Evolutionary conservation across 148 eudicot species (phyloP).

Genomic region (Chenopodium suecicum): DNA sequence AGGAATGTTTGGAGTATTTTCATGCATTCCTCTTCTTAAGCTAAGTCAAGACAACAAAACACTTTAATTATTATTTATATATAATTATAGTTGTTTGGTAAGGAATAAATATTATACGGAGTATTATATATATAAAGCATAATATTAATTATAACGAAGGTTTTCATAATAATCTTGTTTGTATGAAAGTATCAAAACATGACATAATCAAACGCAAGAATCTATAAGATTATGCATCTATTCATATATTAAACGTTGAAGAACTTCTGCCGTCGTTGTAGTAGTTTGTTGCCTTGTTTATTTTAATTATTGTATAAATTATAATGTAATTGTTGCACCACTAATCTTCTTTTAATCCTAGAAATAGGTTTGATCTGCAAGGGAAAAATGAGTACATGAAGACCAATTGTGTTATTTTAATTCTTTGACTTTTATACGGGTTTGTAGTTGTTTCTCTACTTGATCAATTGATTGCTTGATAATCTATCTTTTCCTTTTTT

Average conservation of each 20-base stretch:
- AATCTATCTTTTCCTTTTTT: too few relatives aligned
- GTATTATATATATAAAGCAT: not conserved
- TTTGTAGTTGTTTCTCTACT: too few relatives aligned
- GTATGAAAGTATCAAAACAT: conserved; percentile 19
- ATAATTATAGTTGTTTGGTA: not conserved
- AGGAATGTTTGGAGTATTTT: conserved; percentile 1
- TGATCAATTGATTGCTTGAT: too few relatives aligned
- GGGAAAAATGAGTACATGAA: not conserved
- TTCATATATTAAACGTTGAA: not conserved
- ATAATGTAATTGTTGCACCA: not conserved
- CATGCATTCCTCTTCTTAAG: conserved; percentile 19
- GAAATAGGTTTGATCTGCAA: too few relatives aligned
- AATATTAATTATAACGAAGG: too few relatives aligned
- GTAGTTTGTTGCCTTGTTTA: not conserved
- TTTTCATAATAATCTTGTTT: conserved; percentile 1
- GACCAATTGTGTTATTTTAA: not conserved
- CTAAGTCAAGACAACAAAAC: conserved; percentile 6
- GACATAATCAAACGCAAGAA: conserved; percentile 10
- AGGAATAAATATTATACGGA: not conserved
- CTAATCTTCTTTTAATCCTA: not conserved
- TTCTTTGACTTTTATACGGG: too few relatives aligned
- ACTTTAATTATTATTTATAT: not conserved
- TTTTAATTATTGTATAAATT: not conserved
- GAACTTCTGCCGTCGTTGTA: conserved; percentile 3
- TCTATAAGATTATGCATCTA: not conserved